Evolutionary conservation across 2,329 filamentous ascomycete genomes (phyloP).

Genomic region (Lachnellula hyalina): DNA sequence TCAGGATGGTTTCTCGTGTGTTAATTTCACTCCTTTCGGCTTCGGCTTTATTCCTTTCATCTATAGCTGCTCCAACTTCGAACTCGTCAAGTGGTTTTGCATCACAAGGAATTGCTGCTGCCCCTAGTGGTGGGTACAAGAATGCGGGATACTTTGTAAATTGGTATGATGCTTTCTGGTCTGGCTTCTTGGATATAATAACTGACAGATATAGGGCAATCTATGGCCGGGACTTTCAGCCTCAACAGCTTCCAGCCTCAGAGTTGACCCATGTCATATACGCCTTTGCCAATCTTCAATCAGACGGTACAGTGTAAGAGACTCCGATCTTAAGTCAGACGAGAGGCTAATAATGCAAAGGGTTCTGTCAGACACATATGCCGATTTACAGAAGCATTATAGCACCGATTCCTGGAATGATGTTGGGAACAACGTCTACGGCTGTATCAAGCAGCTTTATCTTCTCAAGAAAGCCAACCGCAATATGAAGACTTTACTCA

Average conservation of each 20-base stretch:
- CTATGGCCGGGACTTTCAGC: conserved; percentile 68
- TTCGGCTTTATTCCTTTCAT: not conserved
- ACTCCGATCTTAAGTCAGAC: conserved; percentile 45
- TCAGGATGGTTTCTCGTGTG: not conserved
- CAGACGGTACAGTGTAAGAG: conserved; percentile 65
- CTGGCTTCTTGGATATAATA: not conserved
- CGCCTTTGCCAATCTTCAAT: conserved; percentile 70
- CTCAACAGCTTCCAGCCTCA: conserved; percentile 61
- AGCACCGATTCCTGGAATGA: conserved; percentile 64
- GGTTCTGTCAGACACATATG: conserved; percentile 61
- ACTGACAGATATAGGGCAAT: conserved; percentile 49
- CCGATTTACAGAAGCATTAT: conserved; percentile 74
- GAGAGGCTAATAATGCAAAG: conserved; percentile 30
- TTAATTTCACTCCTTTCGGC: not conserved
- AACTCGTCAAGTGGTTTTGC: not conserved
- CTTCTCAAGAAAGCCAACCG: conserved; percentile 73
- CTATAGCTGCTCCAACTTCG: not conserved
- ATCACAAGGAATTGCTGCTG: not conserved
- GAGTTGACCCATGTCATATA: conserved; percentile 75
- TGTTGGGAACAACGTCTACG: conserved; percentile 69
- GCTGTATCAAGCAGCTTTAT: conserved; percentile 74
- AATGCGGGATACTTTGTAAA: conserved; percentile 16
- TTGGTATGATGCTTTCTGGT: conserved; percentile 3
- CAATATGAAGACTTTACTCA: conserved; percentile 70
- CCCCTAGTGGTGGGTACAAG: conserved; percentile 2